Evolutionary conservation across 2,329 filamentous ascomycete species (phyloP), one percentile per base, ranked within the genome.

Genomic region (Stachybotrys echinatus): DNA sequence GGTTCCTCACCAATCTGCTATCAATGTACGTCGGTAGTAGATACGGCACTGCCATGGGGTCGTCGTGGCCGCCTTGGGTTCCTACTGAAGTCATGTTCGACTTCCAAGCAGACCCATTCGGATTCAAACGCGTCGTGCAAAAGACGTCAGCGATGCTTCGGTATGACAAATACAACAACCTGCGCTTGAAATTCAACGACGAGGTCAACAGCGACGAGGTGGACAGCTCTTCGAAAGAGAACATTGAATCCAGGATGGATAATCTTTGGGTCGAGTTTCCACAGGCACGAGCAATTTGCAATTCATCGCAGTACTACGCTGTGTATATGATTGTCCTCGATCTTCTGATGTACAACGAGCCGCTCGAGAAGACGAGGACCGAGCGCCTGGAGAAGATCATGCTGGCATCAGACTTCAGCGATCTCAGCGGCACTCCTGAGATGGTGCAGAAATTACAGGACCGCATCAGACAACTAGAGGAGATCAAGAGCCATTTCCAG

Each of bases 81-180:
- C 94, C 94, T 1, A 87, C 99, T 73, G 94, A 99, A 70, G 89
- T 96, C 59, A 96, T 99, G 87, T 96, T 96, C 61, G 92, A 97
- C 67, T 99, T 96, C 68, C 77, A 92, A 56, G 80, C 88, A 6
- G 92, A 95, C 66, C 92, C 94, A 0, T 96, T 96, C 62, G 94
- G 95, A n/a, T 99, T 99, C 75, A 92, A 92, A 65, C 85, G 94
- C 52, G 92, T 99, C 23, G 92, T 99, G 12, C 90, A 97, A 66
- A 92, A 95, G 67, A 99, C 94, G 1, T 99, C 92, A 5, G 94
- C 92, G 20, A 92, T 87, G 73, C 76, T 99, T 58, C 85, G 92
- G 52, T 97, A 95, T 66, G 92, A 99, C 75, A 97, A 99, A 69
- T 96, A 92, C 83, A 99, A 99, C 67, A 92, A 90, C 14, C 77